Conservation (phyloP, 345 rosid species). For the Turritis glabra region DNA sequence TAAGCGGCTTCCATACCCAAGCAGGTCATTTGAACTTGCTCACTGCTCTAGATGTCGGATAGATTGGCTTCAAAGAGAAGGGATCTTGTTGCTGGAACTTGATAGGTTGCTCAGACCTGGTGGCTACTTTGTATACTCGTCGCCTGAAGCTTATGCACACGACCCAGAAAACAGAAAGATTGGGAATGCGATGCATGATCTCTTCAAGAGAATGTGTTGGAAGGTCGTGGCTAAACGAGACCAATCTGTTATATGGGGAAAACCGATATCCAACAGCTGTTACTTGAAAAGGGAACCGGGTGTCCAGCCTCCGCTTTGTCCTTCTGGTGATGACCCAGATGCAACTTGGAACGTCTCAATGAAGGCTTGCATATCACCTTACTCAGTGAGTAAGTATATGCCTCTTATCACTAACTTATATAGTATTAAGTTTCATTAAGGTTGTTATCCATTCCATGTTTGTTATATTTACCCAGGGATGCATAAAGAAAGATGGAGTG, state of each 20-base stretch:
- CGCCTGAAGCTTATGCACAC: conserved; percentile 96
- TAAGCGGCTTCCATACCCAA: conserved; percentile 94
- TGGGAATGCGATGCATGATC: conserved; percentile 79
- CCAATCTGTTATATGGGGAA: conserved; percentile 95
- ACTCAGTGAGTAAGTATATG: conserved; percentile 68
- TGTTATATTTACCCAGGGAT: conserved; percentile 48
- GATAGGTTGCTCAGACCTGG: conserved; percentile 97
- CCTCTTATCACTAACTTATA: neutral
- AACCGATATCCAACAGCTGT: conserved; percentile 83
- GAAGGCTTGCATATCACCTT: conserved; percentile 91
- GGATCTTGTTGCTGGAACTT: conserved; percentile 85
- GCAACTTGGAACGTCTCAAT: conserved; percentile 80
- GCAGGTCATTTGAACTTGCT: conserved; percentile 95
- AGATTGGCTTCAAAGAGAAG: conserved; percentile 99
- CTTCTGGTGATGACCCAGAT: conserved; percentile 78
- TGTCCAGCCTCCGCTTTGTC: conserved; percentile 76
- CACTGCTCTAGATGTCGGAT: conserved; percentile 97
- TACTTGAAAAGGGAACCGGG: conserved; percentile 70
- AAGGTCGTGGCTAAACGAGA: conserved; percentile 65
- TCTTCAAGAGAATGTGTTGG: conserved; percentile 94
- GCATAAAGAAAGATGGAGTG: conserved; percentile 83
- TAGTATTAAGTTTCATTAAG: conserved; percentile 1
- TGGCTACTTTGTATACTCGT: conserved; percentile 93
- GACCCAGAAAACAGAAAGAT: conserved; percentile 83
- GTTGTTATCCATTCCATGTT: neutral